Conservation (phyloP, 2,329 filamentous ascomycete genomes). For the Alternaria gansuensis region DNA sequence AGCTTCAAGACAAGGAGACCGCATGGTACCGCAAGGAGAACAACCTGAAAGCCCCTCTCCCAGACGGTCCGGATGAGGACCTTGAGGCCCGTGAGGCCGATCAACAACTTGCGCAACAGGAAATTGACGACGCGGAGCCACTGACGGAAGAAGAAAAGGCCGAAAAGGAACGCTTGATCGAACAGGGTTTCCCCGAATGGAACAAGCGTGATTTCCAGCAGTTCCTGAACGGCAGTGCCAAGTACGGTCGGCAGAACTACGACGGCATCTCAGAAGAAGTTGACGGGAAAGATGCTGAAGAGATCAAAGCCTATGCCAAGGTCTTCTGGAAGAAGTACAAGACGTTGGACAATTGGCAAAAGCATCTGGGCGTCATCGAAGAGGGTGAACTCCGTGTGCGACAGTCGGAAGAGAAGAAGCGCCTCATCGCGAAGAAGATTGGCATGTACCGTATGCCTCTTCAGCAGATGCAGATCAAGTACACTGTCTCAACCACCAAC, state of each 20-base stretch:
- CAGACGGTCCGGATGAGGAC: constrained; percentile 87
- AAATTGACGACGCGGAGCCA: constrained; percentile 90
- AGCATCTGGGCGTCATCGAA: constrained; percentile 88
- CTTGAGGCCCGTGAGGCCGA: constrained; percentile 86
- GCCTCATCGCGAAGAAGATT: constrained; percentile 95
- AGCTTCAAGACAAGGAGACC: constrained; percentile 95
- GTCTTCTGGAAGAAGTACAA: constrained; percentile 96
- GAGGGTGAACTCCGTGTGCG: constrained; percentile 89
- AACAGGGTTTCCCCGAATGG: constrained; percentile 91
- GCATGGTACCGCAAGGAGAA: constrained; percentile 97
- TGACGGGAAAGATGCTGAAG: constrained; percentile 84
- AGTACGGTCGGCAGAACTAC: constrained; percentile 87
- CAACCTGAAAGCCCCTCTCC: constrained; percentile 89
- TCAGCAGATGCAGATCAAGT: constrained; percentile 98
- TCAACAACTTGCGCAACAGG: constrained; percentile 84
- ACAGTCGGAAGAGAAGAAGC: constrained; percentile 90
- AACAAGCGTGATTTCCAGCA: constrained; percentile 98
- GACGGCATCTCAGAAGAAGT: constrained; percentile 87
- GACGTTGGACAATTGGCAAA: constrained; percentile 87
- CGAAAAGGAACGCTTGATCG: constrained; percentile 82
- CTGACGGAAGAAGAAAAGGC: constrained; percentile 89
- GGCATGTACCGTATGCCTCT: constrained; percentile 95
- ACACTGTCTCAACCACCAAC: constrained; percentile 98
- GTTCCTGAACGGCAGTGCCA: constrained; percentile 93
- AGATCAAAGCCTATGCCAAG: constrained; percentile 91